Base-by-base conservation (phyloP, 2,329 filamentous ascomycete species). In the Aspergillus tanneri region DNA sequence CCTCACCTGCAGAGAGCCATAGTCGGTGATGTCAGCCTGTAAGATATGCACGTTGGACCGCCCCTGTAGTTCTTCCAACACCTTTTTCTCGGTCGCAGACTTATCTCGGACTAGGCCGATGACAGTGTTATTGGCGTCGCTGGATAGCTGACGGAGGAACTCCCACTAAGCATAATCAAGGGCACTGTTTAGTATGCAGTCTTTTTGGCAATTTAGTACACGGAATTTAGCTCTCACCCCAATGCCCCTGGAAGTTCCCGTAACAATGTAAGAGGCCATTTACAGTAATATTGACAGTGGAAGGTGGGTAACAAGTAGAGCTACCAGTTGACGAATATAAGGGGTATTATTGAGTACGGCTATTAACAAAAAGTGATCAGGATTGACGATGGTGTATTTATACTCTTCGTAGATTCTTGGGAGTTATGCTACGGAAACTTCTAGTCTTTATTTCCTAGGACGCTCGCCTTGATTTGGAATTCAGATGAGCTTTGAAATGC, bases 91-190 rank as follows among this genome's bases (percentile, higher is more conserved):
- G 3, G 76, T 73, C 0, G 62, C 60, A 1, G 59, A 52, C 52
- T 77, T 78, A 61, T 79, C 59, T 16, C 77, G 75, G 16, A 75
- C 77, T 0, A 79, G 60, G 3, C 76, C 77, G 41, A 80, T 61
- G 38, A 80, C 70, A 0, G 61, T 62, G 54, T 78, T 78, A n/a
- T 57, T 45, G 3, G 71, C 59, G 51, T 78, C 62, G 16, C 59
- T 55, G 1, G 78, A 77, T 3, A 79, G 53, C 22, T 76, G 66
- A n/a, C 61, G 63, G 22, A 82, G 50, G 58, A 81, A 77, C 50
- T 73, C 77, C 43, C 71, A 79, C 78, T 80, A 39, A 3, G 6
- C 18, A n/a, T 4, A 12, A 10, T 25, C 12, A 27, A 14, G 6
- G 22, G 10, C 7, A 36, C 14, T 21, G 18, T 16, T 34, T 3